Conservation (phyloP, 2,329 filamentous ascomycete species). For the Fusarium protoensiforme region DNA sequence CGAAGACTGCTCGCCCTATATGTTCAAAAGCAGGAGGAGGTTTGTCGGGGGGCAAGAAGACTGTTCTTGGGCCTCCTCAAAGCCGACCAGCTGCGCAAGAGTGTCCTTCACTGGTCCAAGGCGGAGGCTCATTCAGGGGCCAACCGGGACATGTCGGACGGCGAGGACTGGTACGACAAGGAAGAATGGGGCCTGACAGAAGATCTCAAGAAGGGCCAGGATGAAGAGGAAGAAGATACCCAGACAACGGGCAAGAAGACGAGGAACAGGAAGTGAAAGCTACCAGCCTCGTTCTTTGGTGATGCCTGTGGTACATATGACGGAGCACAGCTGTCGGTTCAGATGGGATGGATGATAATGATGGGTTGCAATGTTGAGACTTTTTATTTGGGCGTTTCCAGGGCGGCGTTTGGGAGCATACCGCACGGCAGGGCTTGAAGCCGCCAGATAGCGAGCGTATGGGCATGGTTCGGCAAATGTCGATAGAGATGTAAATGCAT, state of each 20-base stretch:
- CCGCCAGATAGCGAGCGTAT: constrained; percentile 29
- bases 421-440: constrained; percentile 28
- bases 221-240: constrained; percentile 83
- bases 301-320: constrained; percentile 1
- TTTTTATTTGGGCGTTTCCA: constrained; percentile 34
- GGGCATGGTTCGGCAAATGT: background rate
- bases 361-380: constrained; percentile 27
- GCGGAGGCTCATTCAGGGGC: constrained; percentile 77
- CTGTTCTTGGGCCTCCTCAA: constrained; percentile 78
- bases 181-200: constrained; percentile 82
- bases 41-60: constrained; percentile 75
- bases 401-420: constrained; percentile 29
- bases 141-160: constrained; percentile 83
- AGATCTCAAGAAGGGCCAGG: constrained; percentile 82
- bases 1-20: constrained; percentile 79
- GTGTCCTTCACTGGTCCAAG: constrained; percentile 80
- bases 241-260: constrained; percentile 70
- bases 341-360: constrained; percentile 39
- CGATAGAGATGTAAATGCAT: constrained; percentile 23
- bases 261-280: constrained; percentile 59
- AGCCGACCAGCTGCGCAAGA: constrained; percentile 77
- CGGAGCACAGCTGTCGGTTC: background rate
- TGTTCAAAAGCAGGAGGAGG: constrained; percentile 88
- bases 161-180: constrained; percentile 89
- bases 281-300: constrained; percentile 5